Conservation (phyloP, 257 asterid genomes). For the Echites panduratus region DNA sequence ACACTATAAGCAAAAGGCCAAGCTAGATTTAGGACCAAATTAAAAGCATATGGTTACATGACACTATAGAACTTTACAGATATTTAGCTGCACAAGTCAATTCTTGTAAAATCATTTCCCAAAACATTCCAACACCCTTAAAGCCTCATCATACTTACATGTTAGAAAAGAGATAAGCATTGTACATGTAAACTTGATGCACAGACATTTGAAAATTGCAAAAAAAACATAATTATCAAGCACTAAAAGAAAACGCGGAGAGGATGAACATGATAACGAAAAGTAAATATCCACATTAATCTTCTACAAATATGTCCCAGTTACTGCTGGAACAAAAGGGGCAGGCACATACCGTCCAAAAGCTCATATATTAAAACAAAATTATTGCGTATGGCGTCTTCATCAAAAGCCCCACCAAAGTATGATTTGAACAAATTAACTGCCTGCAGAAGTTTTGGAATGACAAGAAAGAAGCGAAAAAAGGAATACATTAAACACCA, state of each 20-base stretch:
- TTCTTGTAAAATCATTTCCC: neutral
- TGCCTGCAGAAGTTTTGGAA: slow-evolving; percentile 49
- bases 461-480: neutral
- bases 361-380: slow-evolving; percentile 92
- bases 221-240: no score
- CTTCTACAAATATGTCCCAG: neutral
- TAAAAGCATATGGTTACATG: neutral
- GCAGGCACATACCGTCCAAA: slow-evolving; percentile 67
- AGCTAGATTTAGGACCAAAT: neutral
- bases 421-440: slow-evolving; percentile 89
- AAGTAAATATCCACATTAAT: neutral
- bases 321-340: neutral
- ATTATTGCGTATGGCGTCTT: slow-evolving; percentile 97
- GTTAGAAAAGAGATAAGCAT: neutral
- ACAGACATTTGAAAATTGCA: neutral
- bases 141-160: neutral
- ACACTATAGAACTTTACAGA: neutral
- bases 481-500: neutral
- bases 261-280: neutral
- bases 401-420: slow-evolving; percentile 98
- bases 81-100: neutral
- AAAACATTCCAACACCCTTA: neutral
- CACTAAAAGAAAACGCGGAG: neutral
- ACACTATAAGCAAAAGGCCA: neutral
- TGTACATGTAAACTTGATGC: neutral